phyloP scores from a whole-genome alignment of 768 basidiomycete species.

The Lentinus tigrinus region DNA sequence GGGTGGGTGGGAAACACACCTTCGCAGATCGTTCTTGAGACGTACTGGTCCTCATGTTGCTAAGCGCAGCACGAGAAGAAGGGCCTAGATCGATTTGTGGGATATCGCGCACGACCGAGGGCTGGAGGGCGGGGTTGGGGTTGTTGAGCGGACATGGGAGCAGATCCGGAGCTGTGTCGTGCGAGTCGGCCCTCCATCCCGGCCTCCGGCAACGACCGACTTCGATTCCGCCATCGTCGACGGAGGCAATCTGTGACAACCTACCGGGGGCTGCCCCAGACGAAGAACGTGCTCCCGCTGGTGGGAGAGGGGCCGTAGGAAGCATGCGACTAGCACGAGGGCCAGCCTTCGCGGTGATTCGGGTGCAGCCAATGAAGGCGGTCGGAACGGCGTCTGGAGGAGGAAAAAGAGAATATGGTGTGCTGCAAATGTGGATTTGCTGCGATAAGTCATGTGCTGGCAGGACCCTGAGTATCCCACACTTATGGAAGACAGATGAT shows the following conservation, averaged over 20 bases:
- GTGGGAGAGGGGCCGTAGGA: slow-evolving; percentile 6
- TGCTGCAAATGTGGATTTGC: neutral
- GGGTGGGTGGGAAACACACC: slow-evolving; percentile 3
- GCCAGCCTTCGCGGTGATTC: slow-evolving; percentile 11
- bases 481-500: slow-evolving; percentile 6
- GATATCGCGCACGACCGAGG: neutral
- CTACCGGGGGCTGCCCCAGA: neutral
- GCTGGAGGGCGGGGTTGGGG: neutral
- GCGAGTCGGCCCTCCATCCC: neutral
- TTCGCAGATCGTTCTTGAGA: slow-evolving; percentile 2
- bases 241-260: neutral
- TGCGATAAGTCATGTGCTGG: slow-evolving; percentile 8
- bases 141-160: neutral
- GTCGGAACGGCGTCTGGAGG: slow-evolving; percentile 2
- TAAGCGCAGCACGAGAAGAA: slow-evolving; percentile 1
- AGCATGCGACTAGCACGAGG: slow-evolving; percentile 9
- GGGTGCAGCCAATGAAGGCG: slow-evolving; percentile 3
- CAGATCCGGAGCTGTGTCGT: slow-evolving; percentile 6
- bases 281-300: neutral
- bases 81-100: slow-evolving; percentile 1
- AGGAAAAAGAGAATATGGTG: neutral
- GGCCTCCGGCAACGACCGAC: neutral
- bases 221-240: neutral
- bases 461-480: slow-evolving; percentile 8
- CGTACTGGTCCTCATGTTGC: neutral